A percentile compares a stretch with the other conserved stretches of the same genome.
Evolutionary conservation across 2,329 filamentous ascomycete genomes (phyloP).

Genomic region (Myriangium duriaei): DNA sequence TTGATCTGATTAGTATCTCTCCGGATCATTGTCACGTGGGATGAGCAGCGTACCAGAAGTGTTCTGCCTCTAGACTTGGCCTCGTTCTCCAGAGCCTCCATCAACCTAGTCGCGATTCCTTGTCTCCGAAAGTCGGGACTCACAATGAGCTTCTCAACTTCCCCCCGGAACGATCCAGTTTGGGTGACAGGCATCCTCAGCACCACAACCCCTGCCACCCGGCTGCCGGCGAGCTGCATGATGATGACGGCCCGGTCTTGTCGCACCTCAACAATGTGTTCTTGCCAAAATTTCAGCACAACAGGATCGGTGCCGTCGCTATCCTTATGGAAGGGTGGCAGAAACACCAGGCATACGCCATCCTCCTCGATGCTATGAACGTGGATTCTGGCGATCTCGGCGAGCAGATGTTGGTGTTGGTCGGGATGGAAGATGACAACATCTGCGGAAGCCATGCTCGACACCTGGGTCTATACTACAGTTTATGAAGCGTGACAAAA

Average conservation of each 20-base stretch:
- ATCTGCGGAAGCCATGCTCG: background rate
- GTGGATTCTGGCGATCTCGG: slow-evolving; percentile 47
- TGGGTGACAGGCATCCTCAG: slow-evolving; percentile 40
- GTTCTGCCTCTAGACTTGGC: slow-evolving; percentile 38
- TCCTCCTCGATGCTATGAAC: slow-evolving; percentile 47
- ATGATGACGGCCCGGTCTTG: slow-evolving; percentile 39
- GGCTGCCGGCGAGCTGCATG: slow-evolving; percentile 14
- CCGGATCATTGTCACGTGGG: background rate
- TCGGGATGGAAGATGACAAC: slow-evolving; percentile 1
- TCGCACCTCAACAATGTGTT: slow-evolving; percentile 36
- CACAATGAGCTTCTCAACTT: slow-evolving; percentile 48
- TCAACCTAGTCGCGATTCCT: slow-evolving; percentile 41
- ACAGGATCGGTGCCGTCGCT: slow-evolving; percentile 24
- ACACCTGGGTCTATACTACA: no score
- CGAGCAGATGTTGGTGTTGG: slow-evolving; percentile 37
- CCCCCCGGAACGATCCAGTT: slow-evolving; percentile 43
- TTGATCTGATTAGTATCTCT: slow-evolving; percentile 18
- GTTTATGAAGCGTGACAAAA: no score
- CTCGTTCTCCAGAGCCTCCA: slow-evolving; percentile 43
- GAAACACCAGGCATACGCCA: slow-evolving; percentile 44
- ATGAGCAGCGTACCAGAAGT: slow-evolving; percentile 41
- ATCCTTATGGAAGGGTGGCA: slow-evolving; percentile 44
- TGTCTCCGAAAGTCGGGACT: slow-evolving; percentile 37
- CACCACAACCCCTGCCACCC: slow-evolving; percentile 45
- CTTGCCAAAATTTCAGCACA: slow-evolving; percentile 46